These are phyloP conservation scores for Clonostachys rhizophaga DNA, from an alignment of 2,329 filamentous ascomycete species.

Conservation along the genomic window DNA sequence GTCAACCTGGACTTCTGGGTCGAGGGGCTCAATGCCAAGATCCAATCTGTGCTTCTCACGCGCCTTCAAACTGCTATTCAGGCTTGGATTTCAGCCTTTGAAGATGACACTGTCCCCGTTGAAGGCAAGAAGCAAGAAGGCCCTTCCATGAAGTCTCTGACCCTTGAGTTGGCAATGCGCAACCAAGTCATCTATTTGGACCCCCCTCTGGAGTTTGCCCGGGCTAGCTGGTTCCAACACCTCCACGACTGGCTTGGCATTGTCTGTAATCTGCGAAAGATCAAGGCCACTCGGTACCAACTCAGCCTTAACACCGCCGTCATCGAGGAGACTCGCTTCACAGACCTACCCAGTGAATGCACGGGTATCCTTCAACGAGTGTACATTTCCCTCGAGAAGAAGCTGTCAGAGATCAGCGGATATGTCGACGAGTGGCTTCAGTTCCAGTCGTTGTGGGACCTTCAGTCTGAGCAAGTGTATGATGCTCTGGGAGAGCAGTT, in stretches of 20 bases:
- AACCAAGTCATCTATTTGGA: constrained; percentile 98
- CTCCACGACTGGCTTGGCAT: constrained; percentile 91
- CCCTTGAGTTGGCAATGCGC: constrained; percentile 94
- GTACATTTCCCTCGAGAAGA: constrained; percentile 78
- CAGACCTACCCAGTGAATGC: constrained; percentile 79
- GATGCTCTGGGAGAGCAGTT: constrained; percentile 88
- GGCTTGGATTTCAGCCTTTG: constrained; percentile 84
- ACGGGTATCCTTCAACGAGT: constrained; percentile 74
- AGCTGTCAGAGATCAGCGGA: constrained; percentile 70
- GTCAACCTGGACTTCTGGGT: constrained; percentile 93
- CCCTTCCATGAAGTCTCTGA: constrained; percentile 66
- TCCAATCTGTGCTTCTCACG: constrained; percentile 74
- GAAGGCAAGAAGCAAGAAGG: constrained; percentile 29
- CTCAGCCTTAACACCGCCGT: constrained; percentile 70
- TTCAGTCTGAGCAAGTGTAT: constrained; percentile 94
- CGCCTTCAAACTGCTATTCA: constrained; percentile 81
- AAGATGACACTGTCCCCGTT: constrained; percentile 44
- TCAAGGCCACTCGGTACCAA: constrained; percentile 93
- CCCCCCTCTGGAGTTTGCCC: constrained; percentile 84
- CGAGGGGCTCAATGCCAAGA: constrained; percentile 75
- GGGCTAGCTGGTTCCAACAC: constrained; percentile 89
- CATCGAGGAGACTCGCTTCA: constrained; percentile 69
- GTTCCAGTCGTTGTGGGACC: constrained; percentile 97
- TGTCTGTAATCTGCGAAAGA: constrained; percentile 86
- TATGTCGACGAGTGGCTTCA: constrained; percentile 99